Conservation (phyloP, 805 yeast genomes). For the Cyberlindnera maritima region DNA sequence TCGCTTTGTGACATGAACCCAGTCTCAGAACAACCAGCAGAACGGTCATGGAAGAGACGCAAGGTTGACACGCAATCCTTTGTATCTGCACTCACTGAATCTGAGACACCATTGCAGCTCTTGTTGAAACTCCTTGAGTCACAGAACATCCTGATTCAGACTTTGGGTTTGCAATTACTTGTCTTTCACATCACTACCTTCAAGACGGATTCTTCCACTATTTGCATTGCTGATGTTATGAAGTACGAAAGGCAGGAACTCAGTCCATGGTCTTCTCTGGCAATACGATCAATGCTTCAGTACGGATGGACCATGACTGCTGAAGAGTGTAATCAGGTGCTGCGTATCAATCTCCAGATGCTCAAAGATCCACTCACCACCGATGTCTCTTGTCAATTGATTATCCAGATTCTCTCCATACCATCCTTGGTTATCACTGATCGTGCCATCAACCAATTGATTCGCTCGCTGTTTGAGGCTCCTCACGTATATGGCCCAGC, state of each 20-base stretch:
- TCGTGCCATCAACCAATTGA: slow-evolving; percentile 39
- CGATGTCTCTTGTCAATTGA: slow-evolving; percentile 26
- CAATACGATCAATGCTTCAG: slow-evolving; percentile 16
- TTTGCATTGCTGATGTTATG: slow-evolving; percentile 10
- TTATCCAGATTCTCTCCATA: slow-evolving; percentile 20
- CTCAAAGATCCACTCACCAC: slow-evolving; percentile 26
- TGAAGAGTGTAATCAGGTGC: slow-evolving; percentile 21
- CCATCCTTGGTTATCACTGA: slow-evolving; percentile 30
- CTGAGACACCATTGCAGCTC: slow-evolving; percentile 22
- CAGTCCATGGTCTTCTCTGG: slow-evolving; percentile 21
- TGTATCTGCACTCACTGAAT: slow-evolving; percentile 20
- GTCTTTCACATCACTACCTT: slow-evolving; percentile 24
- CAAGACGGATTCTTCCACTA: background rate
- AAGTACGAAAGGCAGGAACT: slow-evolving; percentile 14
- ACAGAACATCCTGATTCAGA: slow-evolving; percentile 2
- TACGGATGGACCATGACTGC: slow-evolving; percentile 19
- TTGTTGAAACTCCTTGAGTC: slow-evolving; percentile 9
- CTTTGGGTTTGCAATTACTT: slow-evolving; percentile 30
- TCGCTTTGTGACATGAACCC: slow-evolving; percentile 10
- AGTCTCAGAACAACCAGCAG: background rate
- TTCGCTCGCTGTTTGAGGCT: slow-evolving; percentile 49
- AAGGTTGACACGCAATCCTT: slow-evolving; percentile 28
- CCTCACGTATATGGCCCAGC: slow-evolving; percentile 64
- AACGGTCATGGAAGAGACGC: slow-evolving; percentile 27
- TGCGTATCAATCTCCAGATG: slow-evolving; percentile 34